Evolutionary conservation across 2,329 filamentous ascomycete genomes (phyloP).

Genomic region (Trichoderma sp.): DNA sequence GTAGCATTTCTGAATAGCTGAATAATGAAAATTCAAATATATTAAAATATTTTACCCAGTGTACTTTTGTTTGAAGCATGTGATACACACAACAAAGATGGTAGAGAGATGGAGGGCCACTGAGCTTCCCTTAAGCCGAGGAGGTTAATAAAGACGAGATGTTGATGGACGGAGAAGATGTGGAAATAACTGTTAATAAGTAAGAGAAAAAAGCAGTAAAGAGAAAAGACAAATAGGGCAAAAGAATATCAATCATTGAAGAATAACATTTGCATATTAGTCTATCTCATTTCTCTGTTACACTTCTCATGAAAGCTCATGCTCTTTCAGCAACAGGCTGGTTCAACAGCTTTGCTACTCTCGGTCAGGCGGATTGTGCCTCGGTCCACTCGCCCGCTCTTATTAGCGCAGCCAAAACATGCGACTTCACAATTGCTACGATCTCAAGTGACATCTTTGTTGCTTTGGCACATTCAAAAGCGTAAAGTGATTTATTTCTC

Average conservation of each 20-base stretch:
- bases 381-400: slow-evolving; percentile 1
- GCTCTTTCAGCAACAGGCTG: no score
- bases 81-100: neutral
- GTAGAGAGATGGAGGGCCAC: neutral
- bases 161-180: neutral
- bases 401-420: slow-evolving; percentile 3
- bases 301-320: neutral
- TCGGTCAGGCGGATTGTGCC: neutral
- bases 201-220: neutral
- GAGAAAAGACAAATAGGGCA: neutral
- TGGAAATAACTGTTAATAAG: neutral
- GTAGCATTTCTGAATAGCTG: neutral
- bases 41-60: neutral
- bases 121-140: neutral
- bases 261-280: no score
- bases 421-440: neutral
- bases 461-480: neutral
- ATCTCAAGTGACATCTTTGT: neutral
- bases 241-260: neutral
- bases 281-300: no score
- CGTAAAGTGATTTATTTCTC: neutral
- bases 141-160: neutral
- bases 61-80: neutral
- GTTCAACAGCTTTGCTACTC: neutral
- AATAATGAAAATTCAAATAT: neutral